Percentiles rank a stretch among this genome's conserved stretches.
These are phyloP conservation scores for Pichia sp. DNA, from an alignment of 1,139 yeast genomes.

Conservation along the genomic window DNA sequence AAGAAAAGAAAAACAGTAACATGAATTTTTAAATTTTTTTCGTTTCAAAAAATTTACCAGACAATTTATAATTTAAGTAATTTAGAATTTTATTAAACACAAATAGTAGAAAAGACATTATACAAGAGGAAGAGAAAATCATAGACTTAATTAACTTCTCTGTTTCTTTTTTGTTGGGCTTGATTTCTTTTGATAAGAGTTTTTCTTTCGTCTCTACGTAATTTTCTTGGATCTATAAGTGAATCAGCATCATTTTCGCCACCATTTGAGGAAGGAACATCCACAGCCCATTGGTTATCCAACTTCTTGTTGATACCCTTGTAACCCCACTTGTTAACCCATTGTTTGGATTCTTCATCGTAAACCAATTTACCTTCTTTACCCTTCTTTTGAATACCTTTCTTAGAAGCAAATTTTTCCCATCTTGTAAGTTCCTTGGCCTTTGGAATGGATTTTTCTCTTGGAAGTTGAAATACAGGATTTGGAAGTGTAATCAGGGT, in stretches of 20 bases:
- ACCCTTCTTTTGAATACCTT: conserved; percentile 88
- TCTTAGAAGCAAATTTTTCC: conserved; percentile 94
- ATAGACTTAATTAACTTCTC: conserved; percentile 4
- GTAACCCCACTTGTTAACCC: conserved; percentile 99
- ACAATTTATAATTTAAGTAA: not conserved
- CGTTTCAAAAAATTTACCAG: not conserved
- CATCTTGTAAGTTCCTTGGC: conserved; percentile 89
- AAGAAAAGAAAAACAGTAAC: not conserved
- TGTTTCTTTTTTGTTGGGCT: conserved; percentile 77
- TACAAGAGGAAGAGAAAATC: not conserved
- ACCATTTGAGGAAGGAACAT: conserved; percentile 63
- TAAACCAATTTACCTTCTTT: conserved; percentile 85
- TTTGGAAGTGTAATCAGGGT: conserved; percentile 82
- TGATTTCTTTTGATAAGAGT: conserved; percentile 78
- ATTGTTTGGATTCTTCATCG: conserved; percentile 84
- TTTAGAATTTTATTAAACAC: not conserved
- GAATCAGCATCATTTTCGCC: conserved; percentile 38
- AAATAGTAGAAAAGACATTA: not conserved
- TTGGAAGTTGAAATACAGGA: conserved; percentile 75
- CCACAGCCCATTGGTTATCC: conserved; percentile 94
- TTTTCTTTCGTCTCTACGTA: conserved; percentile 79
- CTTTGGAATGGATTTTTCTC: conserved; percentile 94
- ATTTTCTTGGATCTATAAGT: conserved; percentile 77
- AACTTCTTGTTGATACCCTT: conserved; percentile 83
- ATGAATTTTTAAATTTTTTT: not conserved